Base-by-base conservation (phyloP, 805 yeast species). In the Saccharomycopsis oosterbeekiorum region DNA sequence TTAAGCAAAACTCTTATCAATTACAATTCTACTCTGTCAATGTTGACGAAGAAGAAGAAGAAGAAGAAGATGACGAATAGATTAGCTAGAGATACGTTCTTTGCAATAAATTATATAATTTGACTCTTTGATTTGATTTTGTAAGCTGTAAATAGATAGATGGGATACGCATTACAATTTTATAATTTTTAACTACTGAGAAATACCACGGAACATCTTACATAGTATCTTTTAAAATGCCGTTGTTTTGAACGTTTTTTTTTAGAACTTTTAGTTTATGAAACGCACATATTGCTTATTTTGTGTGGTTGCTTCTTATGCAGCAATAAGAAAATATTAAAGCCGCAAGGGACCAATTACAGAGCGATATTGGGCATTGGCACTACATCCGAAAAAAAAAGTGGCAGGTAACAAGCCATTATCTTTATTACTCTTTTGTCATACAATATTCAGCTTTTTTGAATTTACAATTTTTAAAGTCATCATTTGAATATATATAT, bases 1-100 rank as follows among this genome's bases (percentile, higher is more conserved):
- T 88, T 76, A 88, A 91, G 84, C 88, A 89, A 81, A 89, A 92
- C 87, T 86, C 84, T 79, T 94, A 94, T 89, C 88, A 88, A 80
- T 85, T 93, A 84, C 92, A 94, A 80, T 93, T 93, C 97, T 94
- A 89, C 97, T 90, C 96, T 80, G 94, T 93, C 78, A 91, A 93
- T 73, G 93, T 89, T 73, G 96, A 92, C 74, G 97, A 92, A 75
- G 89, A 84, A 72, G 97, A 88, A 77, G 96, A 88, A 71, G 97
- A 89, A 74, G 97, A 91, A 78, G 97, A 91, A 78, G 90, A 89
- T 36, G 65, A 63, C 15, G 65, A 63, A 43, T 63, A 63, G 57
- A 59, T 63, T 55, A 63, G 37, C 42, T 58, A n/a, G 21, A 1
- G 11, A 24, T 47, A 21, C 21, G 53, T 3, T 8, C 42, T 36